Evolutionary conservation across 2,329 filamentous ascomycete genomes (phyloP).

Genomic region (Conoideocrella luteorostrata): DNA sequence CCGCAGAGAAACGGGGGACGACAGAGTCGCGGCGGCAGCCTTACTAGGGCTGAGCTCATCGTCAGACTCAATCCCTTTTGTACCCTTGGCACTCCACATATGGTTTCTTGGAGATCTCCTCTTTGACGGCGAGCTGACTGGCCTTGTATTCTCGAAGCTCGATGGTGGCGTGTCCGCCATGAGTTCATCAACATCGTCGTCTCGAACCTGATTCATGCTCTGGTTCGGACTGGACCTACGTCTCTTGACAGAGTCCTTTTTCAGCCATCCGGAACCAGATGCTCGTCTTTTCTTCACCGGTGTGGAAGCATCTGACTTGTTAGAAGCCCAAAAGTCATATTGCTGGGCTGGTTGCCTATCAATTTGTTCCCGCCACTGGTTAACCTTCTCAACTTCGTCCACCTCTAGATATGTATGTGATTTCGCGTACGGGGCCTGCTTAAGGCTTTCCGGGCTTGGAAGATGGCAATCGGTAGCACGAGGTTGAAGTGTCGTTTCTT

Average conservation of each 20-base stretch:
- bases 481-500: slow-evolving; percentile 14
- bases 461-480: slow-evolving; percentile 28
- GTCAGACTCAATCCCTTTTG: slow-evolving; percentile 6
- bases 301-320: slow-evolving; percentile 3
- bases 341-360: slow-evolving; percentile 3
- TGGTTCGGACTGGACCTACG: slow-evolving; percentile 13
- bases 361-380: slow-evolving; percentile 26
- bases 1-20: slow-evolving; percentile 21
- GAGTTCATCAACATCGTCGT: slow-evolving; percentile 14
- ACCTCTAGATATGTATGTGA: slow-evolving; percentile 23
- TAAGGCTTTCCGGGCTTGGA: slow-evolving; percentile 34
- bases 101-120: slow-evolving; percentile 11
- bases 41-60: slow-evolving; percentile 10
- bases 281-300: slow-evolving; percentile 20
- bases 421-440: slow-evolving; percentile 23
- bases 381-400: slow-evolving; percentile 24
- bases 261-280: slow-evolving; percentile 26
- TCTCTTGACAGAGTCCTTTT: slow-evolving; percentile 23
- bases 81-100: not conserved
- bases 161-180: not conserved
- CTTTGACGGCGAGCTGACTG: slow-evolving; percentile 9
- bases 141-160: slow-evolving; percentile 6
- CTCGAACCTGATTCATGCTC: not conserved
- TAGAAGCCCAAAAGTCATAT: slow-evolving; percentile 16
- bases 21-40: slow-evolving; percentile 17